Evolutionary conservation across 805 yeast genomes (phyloP).

Genomic region (Sugiyamaella qingdaonensis): DNA sequence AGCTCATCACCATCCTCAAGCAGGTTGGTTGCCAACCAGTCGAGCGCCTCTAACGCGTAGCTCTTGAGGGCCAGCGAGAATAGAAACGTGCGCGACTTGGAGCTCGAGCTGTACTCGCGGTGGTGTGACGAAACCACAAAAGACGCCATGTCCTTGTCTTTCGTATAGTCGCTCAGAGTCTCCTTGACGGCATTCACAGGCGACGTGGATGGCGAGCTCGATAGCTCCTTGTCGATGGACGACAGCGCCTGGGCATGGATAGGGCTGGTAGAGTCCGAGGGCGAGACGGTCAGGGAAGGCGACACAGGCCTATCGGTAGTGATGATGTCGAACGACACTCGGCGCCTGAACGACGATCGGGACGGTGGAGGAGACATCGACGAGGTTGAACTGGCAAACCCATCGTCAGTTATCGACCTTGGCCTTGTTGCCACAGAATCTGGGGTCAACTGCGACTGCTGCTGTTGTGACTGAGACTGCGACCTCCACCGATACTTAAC

Average conservation of each 20-base stretch:
- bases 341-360: constrained; percentile 8
- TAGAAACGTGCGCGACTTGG: constrained; percentile 19
- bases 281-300: neutral
- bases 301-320: constrained; percentile 3
- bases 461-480: constrained; percentile 1
- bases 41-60: constrained; percentile 16
- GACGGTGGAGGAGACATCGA: neutral
- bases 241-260: neutral
- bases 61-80: constrained; percentile 18
- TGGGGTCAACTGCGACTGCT: neutral
- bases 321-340: constrained; percentile 24
- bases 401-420: neutral
- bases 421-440: neutral
- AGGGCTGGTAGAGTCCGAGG: neutral
- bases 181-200: neutral
- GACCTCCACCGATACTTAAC: constrained; percentile 5
- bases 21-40: constrained; percentile 19
- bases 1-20: constrained; percentile 24
- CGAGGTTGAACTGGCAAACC: neutral
- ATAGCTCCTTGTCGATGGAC: neutral
- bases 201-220: neutral
- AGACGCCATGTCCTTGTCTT: constrained; percentile 14
- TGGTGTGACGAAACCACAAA: constrained; percentile 22
- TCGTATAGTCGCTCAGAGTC: constrained; percentile 6
- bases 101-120: constrained; percentile 5